Conservation (phyloP, 352 stramenopile genomes). For the Globisporangium perplexum region DNA sequence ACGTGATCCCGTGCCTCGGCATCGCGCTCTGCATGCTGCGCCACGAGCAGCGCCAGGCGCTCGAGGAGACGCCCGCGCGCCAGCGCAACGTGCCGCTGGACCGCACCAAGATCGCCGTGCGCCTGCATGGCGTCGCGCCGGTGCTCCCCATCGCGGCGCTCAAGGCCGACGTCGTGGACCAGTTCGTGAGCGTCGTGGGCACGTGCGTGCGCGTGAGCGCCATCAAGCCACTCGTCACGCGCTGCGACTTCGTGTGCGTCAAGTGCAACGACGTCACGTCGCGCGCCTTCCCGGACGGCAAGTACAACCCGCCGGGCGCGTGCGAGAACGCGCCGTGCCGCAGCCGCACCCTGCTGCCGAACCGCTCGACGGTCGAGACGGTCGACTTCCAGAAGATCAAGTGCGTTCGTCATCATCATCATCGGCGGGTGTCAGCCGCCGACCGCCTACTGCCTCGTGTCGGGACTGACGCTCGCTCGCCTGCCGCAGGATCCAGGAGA, state of each 20-base stretch:
- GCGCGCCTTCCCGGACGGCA: constrained; percentile 70
- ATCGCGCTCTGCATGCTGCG: constrained; percentile 60
- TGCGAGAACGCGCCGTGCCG: constrained; percentile 66
- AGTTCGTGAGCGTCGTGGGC: constrained; percentile 68
- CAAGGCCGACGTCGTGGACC: constrained; percentile 70
- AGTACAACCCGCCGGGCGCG: constrained; percentile 56
- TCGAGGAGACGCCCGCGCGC: constrained; percentile 35
- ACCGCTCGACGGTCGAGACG: constrained; percentile 81
- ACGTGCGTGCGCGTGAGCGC: constrained; percentile 81
- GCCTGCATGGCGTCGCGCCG: constrained; percentile 62
- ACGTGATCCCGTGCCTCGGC: constrained; percentile 58
- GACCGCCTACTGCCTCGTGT: neutral
- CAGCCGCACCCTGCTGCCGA: constrained; percentile 63
- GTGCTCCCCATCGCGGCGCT: constrained; percentile 60
- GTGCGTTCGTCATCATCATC: constrained; percentile 25
- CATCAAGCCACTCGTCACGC: constrained; percentile 81
- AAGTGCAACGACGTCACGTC: constrained; percentile 75
- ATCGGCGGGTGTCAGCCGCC: too few species aligned
- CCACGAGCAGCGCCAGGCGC: constrained; percentile 46
- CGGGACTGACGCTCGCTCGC: neutral
- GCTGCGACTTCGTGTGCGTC: constrained; percentile 83
- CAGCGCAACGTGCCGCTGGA: constrained; percentile 38
- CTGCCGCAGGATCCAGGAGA: constrained; percentile 85
- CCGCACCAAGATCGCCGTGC: constrained; percentile 47
- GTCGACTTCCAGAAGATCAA: constrained; percentile 90